phyloP scores from a whole-genome alignment of 768 basidiomycete species.

The Termitomyces sp. region DNA sequence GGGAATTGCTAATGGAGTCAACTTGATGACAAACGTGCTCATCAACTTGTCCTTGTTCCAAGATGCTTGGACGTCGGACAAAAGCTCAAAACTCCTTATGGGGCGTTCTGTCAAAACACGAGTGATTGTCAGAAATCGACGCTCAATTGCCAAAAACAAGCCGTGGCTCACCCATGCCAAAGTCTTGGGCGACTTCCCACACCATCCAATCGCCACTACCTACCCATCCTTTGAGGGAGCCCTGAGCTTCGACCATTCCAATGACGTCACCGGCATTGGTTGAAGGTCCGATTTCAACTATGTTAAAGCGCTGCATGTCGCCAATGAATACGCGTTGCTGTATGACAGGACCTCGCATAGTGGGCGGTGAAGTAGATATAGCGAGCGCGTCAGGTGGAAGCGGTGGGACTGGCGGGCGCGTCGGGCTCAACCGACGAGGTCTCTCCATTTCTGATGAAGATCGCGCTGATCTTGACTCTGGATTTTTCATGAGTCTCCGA shows the following conservation, averaged over 20 bases:
- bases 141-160: not conserved
- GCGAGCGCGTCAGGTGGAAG: conserved; percentile 30
- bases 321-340: conserved; percentile 78
- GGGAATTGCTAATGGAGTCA: conserved; percentile 57
- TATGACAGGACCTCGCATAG: conserved; percentile 24
- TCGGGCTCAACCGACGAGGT: conserved; percentile 17
- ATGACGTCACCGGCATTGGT: conserved; percentile 77
- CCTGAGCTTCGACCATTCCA: conserved; percentile 56
- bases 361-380: conserved; percentile 22
- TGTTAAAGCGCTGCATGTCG: conserved; percentile 70
- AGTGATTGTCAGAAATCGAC: conserved; percentile 8
- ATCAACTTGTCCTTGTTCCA: conserved; percentile 85
- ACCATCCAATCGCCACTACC: conserved; percentile 80
- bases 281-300: conserved; percentile 60
- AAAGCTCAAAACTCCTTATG: conserved; percentile 80
- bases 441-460: conserved; percentile 21
- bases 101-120: conserved; percentile 65
- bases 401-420: conserved; percentile 33
- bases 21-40: conserved; percentile 77
- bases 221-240: conserved; percentile 55
- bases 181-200: conserved; percentile 85
- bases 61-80: conserved; percentile 72
- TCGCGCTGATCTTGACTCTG: conserved; percentile 14
- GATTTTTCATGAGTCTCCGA: conserved; percentile 12
- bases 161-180: conserved; percentile 78